Evolutionary conservation across 257 asterid genomes (phyloP).

Genomic region (Linderniella brevidens): DNA sequence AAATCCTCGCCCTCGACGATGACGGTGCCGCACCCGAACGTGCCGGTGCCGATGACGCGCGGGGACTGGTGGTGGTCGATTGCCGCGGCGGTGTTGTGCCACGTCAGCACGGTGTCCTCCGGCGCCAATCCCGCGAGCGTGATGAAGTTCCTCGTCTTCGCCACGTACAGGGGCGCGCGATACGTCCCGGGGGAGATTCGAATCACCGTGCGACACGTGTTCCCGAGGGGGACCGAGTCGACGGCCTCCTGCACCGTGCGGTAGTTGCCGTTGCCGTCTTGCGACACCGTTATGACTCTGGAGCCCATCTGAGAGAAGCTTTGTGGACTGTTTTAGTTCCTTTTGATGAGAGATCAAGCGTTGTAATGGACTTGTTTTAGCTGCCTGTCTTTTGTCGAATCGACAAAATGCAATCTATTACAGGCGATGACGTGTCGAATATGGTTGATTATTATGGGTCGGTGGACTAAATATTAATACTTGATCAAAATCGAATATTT

Average conservation of each 20-base stretch:
- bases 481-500: too few relatives aligned
- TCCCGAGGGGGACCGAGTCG: slow-evolving; percentile 66
- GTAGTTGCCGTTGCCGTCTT: slow-evolving; percentile 50
- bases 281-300: slow-evolving; percentile 50
- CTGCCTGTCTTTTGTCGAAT: too few relatives aligned
- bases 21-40: slow-evolving; percentile 78
- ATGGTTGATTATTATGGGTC: too few relatives aligned
- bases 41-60: slow-evolving; percentile 87
- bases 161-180: slow-evolving; percentile 65
- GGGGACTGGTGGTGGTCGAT: slow-evolving; percentile 87
- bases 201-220: slow-evolving; percentile 58
- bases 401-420: too few relatives aligned
- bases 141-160: slow-evolving; percentile 76
- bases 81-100: slow-evolving; percentile 67
- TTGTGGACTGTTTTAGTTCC: too few relatives aligned
- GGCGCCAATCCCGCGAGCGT: slow-evolving; percentile 69
- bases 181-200: slow-evolving; percentile 71
- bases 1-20: slow-evolving; percentile 97
- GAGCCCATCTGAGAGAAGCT: slow-evolving; percentile 13
- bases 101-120: slow-evolving; percentile 63
- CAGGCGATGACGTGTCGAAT: too few relatives aligned
- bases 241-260: slow-evolving; percentile 87
- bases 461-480: too few relatives aligned
- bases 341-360: too few relatives aligned
- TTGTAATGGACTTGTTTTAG: too few relatives aligned